These are phyloP conservation scores for Lepidium aucheri DNA, from an alignment of 345 rosid species.

Conservation along the genomic window DNA sequence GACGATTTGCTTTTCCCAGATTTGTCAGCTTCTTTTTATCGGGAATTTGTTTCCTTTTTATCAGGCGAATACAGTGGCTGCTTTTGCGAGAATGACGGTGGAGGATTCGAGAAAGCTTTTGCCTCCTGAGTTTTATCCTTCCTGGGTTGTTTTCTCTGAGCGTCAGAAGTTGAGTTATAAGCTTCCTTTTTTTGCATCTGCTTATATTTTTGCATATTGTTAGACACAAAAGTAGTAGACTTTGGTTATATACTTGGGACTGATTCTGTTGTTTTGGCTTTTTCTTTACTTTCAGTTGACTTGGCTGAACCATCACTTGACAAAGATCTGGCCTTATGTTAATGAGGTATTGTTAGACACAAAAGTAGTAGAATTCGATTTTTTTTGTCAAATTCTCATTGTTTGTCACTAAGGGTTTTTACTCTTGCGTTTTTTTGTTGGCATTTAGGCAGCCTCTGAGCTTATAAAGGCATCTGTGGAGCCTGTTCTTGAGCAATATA, in stretches of 20 bases:
- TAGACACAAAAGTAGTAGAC: not conserved
- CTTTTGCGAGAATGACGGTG: conserved; percentile 93
- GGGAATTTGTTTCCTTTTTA: not conserved
- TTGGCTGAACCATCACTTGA: conserved; percentile 84
- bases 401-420: not conserved
- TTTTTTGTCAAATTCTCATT: not conserved
- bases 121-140: conserved; percentile 71
- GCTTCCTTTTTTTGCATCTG: not conserved
- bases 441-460: conserved; percentile 88
- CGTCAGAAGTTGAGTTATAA: conserved; percentile 65
- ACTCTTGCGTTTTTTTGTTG: not conserved
- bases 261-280: conserved; percentile 13
- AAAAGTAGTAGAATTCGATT: not conserved
- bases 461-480: conserved; percentile 81
- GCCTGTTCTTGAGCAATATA: conserved; percentile 88
- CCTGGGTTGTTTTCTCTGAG: conserved; percentile 97
- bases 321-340: conserved; percentile 97
- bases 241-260: conserved; percentile 4
- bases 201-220: not conserved
- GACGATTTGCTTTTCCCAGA: not conserved
- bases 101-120: conserved; percentile 87
- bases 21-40: not conserved
- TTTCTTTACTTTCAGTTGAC: conserved; percentile 49
- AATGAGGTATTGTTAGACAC: conserved; percentile 39
- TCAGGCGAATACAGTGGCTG: conserved; percentile 81